Evolutionary conservation across 75 land plant species (phyloP).

Genomic region (Azolla pinnata): DNA sequence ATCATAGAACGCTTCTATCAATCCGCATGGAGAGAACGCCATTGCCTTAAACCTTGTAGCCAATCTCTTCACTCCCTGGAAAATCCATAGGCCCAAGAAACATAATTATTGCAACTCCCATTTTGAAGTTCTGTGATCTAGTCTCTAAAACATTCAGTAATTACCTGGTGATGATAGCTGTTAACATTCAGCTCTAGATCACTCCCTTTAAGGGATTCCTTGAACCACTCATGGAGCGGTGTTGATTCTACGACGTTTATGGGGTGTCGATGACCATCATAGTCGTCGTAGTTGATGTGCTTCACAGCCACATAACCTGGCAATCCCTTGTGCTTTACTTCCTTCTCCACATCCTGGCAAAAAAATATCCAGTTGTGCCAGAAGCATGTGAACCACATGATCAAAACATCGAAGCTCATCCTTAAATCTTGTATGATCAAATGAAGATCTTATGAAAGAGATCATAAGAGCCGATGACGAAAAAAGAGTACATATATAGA

Average conservation of each 20-base stretch:
- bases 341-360: slow-evolving; percentile 74
- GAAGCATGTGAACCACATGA: no score
- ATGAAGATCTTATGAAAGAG: no score
- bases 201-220: slow-evolving; percentile 36
- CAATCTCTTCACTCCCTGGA: slow-evolving; percentile 79
- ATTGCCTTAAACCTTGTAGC: slow-evolving; percentile 81
- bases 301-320: slow-evolving; percentile 11
- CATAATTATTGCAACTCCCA: not conserved
- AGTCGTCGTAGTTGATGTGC: slow-evolving; percentile 77
- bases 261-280: slow-evolving; percentile 80
- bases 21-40: slow-evolving; percentile 79
- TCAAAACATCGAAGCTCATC: no score
- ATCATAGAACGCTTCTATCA: slow-evolving; percentile 89
- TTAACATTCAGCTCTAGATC: slow-evolving; percentile 61
- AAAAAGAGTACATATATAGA: no score
- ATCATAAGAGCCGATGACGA: no score
- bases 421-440: no score
- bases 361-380: no score
- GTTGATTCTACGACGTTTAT: slow-evolving; percentile 57
- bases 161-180: slow-evolving; percentile 79
- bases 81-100: not conserved
- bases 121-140: not conserved
- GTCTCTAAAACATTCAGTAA: not conserved
- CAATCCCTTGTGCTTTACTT: slow-evolving; percentile 43
- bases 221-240: slow-evolving; percentile 73